phyloP scores from a whole-genome alignment of 2,329 filamentous ascomycete species.

The Xylaria sp. region DNA sequence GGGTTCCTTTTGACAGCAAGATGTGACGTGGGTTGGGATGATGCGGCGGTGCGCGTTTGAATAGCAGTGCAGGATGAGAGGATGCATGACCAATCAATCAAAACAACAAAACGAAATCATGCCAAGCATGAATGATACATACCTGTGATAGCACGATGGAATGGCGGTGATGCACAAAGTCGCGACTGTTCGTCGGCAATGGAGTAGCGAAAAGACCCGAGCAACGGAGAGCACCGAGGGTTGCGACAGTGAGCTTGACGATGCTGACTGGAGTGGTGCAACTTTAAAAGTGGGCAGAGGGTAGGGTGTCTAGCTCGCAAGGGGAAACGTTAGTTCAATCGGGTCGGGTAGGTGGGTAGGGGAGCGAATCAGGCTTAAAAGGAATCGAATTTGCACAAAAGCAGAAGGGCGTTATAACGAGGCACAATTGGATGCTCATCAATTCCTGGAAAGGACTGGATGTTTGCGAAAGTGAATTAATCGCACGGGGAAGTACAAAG shows the following conservation, averaged over 20 bases:
- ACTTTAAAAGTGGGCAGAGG: conserved; percentile 7
- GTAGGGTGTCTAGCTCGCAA: conserved; percentile 6
- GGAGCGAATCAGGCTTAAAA: conserved; percentile 24
- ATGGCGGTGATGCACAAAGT: neutral
- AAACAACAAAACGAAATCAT: neutral
- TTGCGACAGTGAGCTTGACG: conserved; percentile 23
- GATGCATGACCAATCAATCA: neutral
- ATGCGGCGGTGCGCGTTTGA: neutral
- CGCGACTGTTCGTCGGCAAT: neutral
- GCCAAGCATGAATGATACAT: neutral
- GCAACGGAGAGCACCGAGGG: neutral
- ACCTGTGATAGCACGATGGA: neutral
- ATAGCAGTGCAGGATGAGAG: neutral
- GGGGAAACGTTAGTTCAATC: conserved; percentile 14
- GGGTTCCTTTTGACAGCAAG: neutral
- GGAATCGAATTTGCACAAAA: conserved; percentile 6
- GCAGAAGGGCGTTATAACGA: conserved; percentile 12
- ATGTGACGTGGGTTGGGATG: neutral
- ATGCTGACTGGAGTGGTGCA: conserved; percentile 24
- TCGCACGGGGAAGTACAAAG: conserved; percentile 24
- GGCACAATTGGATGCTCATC: conserved; percentile 13
- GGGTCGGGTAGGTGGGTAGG: conserved; percentile 24
- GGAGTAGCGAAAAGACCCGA: neutral
- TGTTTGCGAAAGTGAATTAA: conserved; percentile 17
- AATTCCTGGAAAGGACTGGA: conserved; percentile 16